Evolutionary conservation across 78 protist species (phyloP).

Genomic region (Dictyostelium citrinum): DNA sequence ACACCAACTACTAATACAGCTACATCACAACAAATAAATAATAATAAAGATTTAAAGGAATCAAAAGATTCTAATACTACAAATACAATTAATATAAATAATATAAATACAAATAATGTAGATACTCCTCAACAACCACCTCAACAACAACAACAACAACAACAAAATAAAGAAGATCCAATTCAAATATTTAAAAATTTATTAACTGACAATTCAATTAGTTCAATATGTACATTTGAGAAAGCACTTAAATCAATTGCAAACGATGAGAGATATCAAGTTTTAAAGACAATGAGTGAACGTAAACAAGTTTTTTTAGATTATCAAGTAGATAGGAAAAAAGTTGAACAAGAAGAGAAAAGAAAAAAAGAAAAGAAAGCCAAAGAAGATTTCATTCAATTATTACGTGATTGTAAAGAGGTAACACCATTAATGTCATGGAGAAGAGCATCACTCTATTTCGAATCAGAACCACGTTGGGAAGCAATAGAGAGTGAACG

Average conservation of each 20-base stretch:
- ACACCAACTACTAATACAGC: not conserved
- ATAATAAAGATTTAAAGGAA: slow-evolving; percentile 4
- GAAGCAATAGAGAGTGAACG: slow-evolving; percentile 36
- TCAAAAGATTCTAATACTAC: not conserved
- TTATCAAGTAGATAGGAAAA: slow-evolving; percentile 39
- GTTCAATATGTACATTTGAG: slow-evolving; percentile 50
- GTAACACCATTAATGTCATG: slow-evolving; percentile 37
- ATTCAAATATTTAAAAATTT: slow-evolving; percentile 13
- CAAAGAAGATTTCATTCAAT: slow-evolving; percentile 29
- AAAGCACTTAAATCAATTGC: slow-evolving; percentile 25
- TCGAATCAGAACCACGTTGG: slow-evolving; percentile 59
- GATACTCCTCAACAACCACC: not conserved
- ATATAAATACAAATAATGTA: not conserved
- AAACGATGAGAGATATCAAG: slow-evolving; percentile 54
- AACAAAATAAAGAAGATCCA: slow-evolving; percentile 16
- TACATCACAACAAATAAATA: not conserved
- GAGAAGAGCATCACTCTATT: slow-evolving; percentile 51
- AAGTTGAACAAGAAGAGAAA: slow-evolving; percentile 39
- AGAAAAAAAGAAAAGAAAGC: slow-evolving; percentile 29
- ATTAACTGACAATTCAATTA: slow-evolving; percentile 7
- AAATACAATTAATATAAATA: not conserved
- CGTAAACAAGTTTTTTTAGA: slow-evolving; percentile 43
- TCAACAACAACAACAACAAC: not conserved
- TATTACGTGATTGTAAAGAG: slow-evolving; percentile 31
- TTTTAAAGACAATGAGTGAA: slow-evolving; percentile 56